phyloP scores from a whole-genome alignment of 306 rosid genomes.

The Cicer pinnatifidum region DNA sequence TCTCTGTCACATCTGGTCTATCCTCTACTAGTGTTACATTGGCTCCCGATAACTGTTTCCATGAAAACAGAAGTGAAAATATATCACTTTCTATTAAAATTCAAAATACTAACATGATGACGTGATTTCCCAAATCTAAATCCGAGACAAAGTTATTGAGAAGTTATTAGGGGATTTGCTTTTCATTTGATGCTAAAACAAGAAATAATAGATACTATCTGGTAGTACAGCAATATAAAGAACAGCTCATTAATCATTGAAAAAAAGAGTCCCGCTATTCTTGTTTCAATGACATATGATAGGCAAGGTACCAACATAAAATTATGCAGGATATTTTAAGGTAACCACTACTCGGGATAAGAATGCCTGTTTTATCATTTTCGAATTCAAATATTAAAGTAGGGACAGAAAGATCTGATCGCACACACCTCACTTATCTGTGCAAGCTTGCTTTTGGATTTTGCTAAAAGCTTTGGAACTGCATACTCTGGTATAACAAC shows the following conservation, averaged over 20 bases:
- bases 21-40: conserved; percentile 86
- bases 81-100: conserved; percentile 16
- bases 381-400: conserved; percentile 30
- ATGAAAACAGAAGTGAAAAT: conserved; percentile 36
- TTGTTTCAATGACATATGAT: conserved; percentile 8
- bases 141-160: background rate
- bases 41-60: conserved; percentile 89
- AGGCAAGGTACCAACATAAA: background rate
- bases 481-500: conserved; percentile 93
- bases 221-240: background rate
- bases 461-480: conserved; percentile 83
- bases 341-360: conserved; percentile 24
- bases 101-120: background rate
- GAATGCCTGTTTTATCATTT: conserved; percentile 13
- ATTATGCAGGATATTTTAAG: conserved; percentile 1
- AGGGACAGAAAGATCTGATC: conserved; percentile 36
- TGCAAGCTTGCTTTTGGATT: conserved; percentile 90
- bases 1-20: conserved; percentile 73
- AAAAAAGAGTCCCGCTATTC: background rate
- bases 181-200: conserved; percentile 16
- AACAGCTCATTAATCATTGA: conserved; percentile 6
- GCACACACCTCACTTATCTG: conserved; percentile 90
- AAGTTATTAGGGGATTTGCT: conserved; percentile 19
- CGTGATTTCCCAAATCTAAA: conserved; percentile 29
- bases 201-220: conserved; percentile 19